Evolutionary conservation across 176 grass and related monocot genomes (phyloP).

Genomic region (Puya raimondii): DNA sequence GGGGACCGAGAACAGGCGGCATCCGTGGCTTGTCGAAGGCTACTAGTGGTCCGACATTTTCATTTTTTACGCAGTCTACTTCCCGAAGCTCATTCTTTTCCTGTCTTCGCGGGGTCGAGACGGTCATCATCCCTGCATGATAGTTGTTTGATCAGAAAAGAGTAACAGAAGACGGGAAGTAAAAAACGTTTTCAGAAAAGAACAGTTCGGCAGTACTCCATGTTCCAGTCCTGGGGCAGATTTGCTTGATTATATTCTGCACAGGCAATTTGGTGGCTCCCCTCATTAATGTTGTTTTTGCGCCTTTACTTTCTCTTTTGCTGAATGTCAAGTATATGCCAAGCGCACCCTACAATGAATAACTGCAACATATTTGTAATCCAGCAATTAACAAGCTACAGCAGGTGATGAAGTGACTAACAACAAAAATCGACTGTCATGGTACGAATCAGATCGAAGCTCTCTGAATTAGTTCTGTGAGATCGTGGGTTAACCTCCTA

Average conservation of each 20-base stretch:
- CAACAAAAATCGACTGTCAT: too few relatives aligned
- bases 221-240: conserved; percentile 18
- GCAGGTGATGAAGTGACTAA: too few relatives aligned
- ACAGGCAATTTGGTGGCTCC: conserved; percentile 19
- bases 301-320: background rate
- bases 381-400: too few relatives aligned
- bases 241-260: conserved; percentile 39
- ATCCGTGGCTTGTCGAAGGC: conserved; percentile 44
- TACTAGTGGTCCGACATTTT: conserved; percentile 36
- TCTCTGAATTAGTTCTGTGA: too few relatives aligned
- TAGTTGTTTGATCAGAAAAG: background rate
- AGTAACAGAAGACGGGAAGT: background rate
- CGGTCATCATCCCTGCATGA: conserved; percentile 36
- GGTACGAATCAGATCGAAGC: too few relatives aligned
- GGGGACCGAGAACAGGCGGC: conserved; percentile 56
- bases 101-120: conserved; percentile 34
- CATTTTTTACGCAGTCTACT: conserved; percentile 17
- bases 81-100: conserved; percentile 26
- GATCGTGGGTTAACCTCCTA: too few relatives aligned
- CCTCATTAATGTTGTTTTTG: conserved; percentile 7
- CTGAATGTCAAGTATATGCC: background rate
- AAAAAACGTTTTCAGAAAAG: background rate
- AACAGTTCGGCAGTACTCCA: conserved; percentile 25
- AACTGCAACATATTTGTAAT: background rate
- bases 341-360: background rate